These are phyloP conservation scores for Lecanicillium sp. DNA, from an alignment of 2,329 filamentous ascomycete genomes.

Conservation along the genomic window DNA sequence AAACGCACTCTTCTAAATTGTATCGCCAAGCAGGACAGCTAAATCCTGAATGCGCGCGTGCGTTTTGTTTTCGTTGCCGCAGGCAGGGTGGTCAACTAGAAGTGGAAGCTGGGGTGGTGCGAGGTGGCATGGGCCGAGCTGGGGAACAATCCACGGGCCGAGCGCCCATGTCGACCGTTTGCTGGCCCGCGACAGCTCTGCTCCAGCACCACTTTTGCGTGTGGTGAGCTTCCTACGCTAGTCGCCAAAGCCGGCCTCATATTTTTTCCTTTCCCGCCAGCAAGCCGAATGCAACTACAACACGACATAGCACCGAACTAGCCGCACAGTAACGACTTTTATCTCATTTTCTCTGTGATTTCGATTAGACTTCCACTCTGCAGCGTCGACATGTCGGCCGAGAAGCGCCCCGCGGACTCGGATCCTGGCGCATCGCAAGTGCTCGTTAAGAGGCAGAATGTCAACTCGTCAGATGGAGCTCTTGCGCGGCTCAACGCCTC, in stretches of 20 bases:
- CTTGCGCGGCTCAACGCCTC: conserved; percentile 44
- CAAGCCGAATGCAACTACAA: neutral
- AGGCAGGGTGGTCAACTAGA: neutral
- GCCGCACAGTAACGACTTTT: conserved; percentile 1
- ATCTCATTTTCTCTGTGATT: neutral
- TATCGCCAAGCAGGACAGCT: no score
- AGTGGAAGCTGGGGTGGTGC: conserved; percentile 14
- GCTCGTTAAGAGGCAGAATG: conserved; percentile 82
- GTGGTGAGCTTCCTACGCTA: neutral
- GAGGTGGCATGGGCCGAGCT: conserved; percentile 10
- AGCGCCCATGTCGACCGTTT: conserved; percentile 15
- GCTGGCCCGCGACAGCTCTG: neutral
- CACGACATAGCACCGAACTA: neutral
- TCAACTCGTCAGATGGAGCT: conserved; percentile 38
- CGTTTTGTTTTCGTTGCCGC: neutral
- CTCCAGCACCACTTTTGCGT: neutral
- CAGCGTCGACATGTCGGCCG: conserved; percentile 62
- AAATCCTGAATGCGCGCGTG: neutral
- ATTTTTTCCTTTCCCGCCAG: no score
- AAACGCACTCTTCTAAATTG: no score
- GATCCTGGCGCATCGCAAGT: conserved; percentile 73
- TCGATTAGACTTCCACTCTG: neutral
- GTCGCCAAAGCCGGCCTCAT: no score
- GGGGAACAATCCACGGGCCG: conserved; percentile 28
- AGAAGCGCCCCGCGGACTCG: conserved; percentile 85